Evolutionary conservation across 2,329 filamentous ascomycete genomes (phyloP).

Genomic region (Aspergillus hiratsukae): DNA sequence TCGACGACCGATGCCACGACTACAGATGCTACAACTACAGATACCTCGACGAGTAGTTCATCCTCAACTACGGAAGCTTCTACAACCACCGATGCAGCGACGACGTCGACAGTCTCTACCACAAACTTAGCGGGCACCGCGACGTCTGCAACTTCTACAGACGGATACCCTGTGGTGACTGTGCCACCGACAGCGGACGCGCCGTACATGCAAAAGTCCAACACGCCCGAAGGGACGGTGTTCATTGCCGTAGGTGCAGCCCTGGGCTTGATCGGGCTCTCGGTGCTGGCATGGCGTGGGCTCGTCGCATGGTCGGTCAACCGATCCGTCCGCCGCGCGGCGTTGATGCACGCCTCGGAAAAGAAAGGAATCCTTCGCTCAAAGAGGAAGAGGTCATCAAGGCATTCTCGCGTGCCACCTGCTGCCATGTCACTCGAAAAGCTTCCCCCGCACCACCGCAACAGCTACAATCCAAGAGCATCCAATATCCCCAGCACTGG

Average conservation of each 20-base stretch:
- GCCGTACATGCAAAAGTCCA: slow-evolving; percentile 87
- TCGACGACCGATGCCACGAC: slow-evolving; percentile 1
- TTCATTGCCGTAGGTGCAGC: slow-evolving; percentile 93
- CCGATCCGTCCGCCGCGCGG: slow-evolving; percentile 80
- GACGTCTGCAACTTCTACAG: slow-evolving; percentile 34
- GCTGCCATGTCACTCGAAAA: slow-evolving; percentile 54
- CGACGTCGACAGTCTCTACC: slow-evolving; percentile 15
- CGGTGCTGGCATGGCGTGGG: slow-evolving; percentile 81
- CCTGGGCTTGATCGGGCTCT: slow-evolving; percentile 74
- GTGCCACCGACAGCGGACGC: slow-evolving; percentile 81
- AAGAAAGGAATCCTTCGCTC: slow-evolving; percentile 61
- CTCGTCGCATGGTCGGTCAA: slow-evolving; percentile 88
- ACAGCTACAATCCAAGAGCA: slow-evolving; percentile 32
- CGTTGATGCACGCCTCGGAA: slow-evolving; percentile 69
- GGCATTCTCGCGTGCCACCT: slow-evolving; percentile 17
- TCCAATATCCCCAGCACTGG: slow-evolving; percentile 50
- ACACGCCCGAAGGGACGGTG: slow-evolving; percentile 82
- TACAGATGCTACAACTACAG: slow-evolving; percentile 16
- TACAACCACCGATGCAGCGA: slow-evolving; percentile 18
- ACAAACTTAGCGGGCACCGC: slow-evolving; percentile 21
- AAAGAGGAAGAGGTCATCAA: slow-evolving; percentile 34
- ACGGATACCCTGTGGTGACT: slow-evolving; percentile 61
- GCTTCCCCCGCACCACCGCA: slow-evolving; percentile 32
- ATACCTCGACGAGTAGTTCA: slow-evolving; percentile 16
- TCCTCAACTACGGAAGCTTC: slow-evolving; percentile 12